Percentiles rank a stretch among this genome's conserved stretches.
Conservation (phyloP, 257 asterid species). For the Solanum chiquidenum region DNA sequence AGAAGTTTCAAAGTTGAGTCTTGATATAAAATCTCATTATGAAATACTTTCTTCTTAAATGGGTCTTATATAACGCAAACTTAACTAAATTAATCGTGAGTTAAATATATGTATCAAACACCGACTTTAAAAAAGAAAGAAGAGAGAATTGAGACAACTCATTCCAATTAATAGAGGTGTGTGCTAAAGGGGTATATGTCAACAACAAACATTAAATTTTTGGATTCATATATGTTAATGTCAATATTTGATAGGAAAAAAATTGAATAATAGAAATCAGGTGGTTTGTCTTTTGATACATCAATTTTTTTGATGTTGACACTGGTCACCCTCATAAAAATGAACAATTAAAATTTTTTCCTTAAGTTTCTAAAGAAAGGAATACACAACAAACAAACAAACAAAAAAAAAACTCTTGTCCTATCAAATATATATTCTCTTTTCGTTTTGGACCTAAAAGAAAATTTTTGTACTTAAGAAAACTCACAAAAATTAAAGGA, state of each 20-base stretch:
- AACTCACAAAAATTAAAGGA: background rate
- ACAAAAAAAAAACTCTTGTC: background rate
- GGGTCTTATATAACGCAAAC: accelerated
- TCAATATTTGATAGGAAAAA: background rate
- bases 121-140: background rate
- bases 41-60: background rate
- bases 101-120: background rate
- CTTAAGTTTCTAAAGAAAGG: background rate
- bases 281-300: background rate
- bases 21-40: background rate
- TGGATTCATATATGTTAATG: background rate
- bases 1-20: background rate
- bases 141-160: background rate
- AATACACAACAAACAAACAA: background rate
- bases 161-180: background rate
- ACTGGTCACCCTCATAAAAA: background rate
- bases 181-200: background rate
- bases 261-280: background rate
- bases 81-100: background rate
- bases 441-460: background rate
- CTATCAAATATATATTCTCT: background rate
- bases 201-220: background rate
- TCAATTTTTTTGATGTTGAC: background rate
- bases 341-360: background rate
- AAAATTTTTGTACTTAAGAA: background rate